Evolutionary conservation across 305 asterid species (phyloP).

Genomic region (Caryopteris hybrid): DNA sequence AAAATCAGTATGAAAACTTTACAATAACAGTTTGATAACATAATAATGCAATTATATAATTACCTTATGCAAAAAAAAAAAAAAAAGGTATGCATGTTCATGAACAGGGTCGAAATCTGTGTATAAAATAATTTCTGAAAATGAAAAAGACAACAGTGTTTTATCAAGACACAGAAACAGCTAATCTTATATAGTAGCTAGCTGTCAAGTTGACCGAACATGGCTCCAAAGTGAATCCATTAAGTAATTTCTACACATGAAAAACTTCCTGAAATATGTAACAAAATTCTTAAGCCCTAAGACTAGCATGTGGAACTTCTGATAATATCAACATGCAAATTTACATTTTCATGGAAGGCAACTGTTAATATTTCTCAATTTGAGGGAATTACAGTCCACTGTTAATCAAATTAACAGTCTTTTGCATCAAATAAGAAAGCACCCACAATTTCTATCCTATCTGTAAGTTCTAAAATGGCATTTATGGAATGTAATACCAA

Average conservation of each 20-base stretch:
- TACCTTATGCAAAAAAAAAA: too few species aligned
- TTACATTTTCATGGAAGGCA: not conserved
- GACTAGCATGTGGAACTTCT: not conserved
- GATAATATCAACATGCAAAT: not conserved
- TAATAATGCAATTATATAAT: not conserved
- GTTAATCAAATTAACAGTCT: too few species aligned
- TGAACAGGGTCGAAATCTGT: not conserved
- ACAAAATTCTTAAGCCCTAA: too few species aligned
- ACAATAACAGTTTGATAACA: not conserved
- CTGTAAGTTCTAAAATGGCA: not conserved
- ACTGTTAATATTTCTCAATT: not conserved
- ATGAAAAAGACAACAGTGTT: not conserved
- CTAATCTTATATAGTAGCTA: too few species aligned
- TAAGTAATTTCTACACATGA: not conserved
- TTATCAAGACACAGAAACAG: too few species aligned
- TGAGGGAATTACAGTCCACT: too few species aligned
- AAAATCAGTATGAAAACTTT: conserved; percentile 12
- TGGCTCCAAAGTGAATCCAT: not conserved
- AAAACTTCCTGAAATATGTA: too few species aligned
- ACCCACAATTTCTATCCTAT: not conserved
- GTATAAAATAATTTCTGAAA: not conserved
- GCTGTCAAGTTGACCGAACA: not conserved
- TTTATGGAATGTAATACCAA: not conserved
- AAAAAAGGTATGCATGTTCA: too few species aligned
- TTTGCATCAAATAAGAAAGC: not conserved